These are phyloP conservation scores for Dimocarpus longan DNA, from an alignment of 345 rosid genomes.

Conservation along the genomic window DNA sequence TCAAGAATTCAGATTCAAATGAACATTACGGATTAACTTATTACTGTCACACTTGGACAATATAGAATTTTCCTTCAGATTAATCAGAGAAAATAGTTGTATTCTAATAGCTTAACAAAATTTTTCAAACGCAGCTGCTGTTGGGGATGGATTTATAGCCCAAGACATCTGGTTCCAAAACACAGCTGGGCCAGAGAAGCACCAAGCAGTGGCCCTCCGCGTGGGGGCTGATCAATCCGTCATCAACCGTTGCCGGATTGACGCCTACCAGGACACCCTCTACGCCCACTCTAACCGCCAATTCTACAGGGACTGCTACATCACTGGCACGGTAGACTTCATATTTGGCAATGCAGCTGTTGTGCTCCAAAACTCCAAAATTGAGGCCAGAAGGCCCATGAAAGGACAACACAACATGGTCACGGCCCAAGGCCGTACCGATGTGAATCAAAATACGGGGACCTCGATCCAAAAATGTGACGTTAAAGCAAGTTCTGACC, in stretches of 20 bases:
- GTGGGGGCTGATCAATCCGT: constrained; percentile 79
- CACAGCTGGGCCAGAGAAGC: constrained; percentile 75
- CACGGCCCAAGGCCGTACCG: constrained; percentile 77
- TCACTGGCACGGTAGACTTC: constrained; percentile 83
- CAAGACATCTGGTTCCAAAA: constrained; percentile 81
- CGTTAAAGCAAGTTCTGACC: constrained; percentile 54
- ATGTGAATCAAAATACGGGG: constrained; percentile 73
- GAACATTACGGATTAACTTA: no score
- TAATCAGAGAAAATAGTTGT: no score
- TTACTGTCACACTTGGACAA: background rate
- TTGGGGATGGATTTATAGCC: constrained; percentile 88
- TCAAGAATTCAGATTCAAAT: no score
- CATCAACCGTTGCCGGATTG: constrained; percentile 70
- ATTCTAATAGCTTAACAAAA: background rate
- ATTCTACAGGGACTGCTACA: constrained; percentile 62
- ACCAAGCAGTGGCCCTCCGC: constrained; percentile 88
- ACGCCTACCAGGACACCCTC: constrained; percentile 78
- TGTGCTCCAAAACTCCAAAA: constrained; percentile 69
- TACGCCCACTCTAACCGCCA: constrained; percentile 73
- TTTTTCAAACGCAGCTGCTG: constrained; percentile 47
- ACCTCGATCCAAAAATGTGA: constrained; percentile 76
- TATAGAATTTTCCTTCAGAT: background rate
- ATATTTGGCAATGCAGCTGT: constrained; percentile 73
- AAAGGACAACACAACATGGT: constrained; percentile 60
- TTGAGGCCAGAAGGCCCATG: constrained; percentile 69